phyloP scores from a whole-genome alignment of 2,329 filamentous ascomycete species.

The Pseudopyricularia javanii region DNA sequence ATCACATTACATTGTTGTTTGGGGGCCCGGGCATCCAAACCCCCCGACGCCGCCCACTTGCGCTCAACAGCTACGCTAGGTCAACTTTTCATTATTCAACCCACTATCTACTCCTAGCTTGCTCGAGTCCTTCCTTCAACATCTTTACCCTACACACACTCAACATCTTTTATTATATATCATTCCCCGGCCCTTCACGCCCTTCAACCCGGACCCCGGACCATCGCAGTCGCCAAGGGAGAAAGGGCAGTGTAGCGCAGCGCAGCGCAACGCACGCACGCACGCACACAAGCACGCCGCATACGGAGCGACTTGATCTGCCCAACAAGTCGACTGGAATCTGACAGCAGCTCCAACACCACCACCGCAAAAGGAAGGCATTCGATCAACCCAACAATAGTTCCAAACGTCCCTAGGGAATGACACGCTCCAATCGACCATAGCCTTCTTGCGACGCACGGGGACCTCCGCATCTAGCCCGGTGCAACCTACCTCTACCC shows the following conservation, averaged over 20 bases:
- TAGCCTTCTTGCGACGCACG: not conserved
- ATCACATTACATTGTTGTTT: slow-evolving; percentile 4
- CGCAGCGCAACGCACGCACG: too few relatives aligned
- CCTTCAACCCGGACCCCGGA: too few relatives aligned
- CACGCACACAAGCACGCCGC: too few relatives aligned
- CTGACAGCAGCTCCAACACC: not conserved
- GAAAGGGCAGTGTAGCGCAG: too few relatives aligned
- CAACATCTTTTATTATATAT: too few relatives aligned
- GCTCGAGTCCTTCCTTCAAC: too few relatives aligned
- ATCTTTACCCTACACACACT: too few relatives aligned
- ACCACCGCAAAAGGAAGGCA: not conserved
- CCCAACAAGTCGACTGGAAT: not conserved
- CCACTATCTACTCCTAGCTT: too few relatives aligned
- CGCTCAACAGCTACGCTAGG: not conserved
- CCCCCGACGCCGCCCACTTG: slow-evolving; percentile 2
- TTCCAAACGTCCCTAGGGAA: not conserved
- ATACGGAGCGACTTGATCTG: not conserved
- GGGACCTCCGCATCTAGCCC: not conserved
- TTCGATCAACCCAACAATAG: not conserved
- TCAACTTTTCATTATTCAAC: not conserved
- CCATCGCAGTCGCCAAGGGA: too few relatives aligned
- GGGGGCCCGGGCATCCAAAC: not conserved
- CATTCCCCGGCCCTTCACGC: too few relatives aligned
- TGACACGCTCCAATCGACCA: not conserved
- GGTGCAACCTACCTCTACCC: not conserved